These are phyloP conservation scores for Volvox reticuliferus DNA, from an alignment of 139 green algal genomes.

Conservation along the genomic window DNA sequence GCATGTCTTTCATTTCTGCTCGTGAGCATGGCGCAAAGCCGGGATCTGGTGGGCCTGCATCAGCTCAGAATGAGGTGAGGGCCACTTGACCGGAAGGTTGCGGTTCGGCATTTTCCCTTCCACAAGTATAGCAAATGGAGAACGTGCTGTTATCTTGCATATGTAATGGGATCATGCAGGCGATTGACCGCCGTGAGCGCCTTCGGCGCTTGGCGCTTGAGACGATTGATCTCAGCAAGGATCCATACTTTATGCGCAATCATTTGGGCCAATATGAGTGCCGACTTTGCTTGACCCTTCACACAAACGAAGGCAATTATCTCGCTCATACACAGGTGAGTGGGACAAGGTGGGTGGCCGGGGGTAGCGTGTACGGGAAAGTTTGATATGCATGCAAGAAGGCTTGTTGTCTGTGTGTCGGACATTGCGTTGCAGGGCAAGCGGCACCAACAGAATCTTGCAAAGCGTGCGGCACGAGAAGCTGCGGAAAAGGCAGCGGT, in stretches of 20 bases:
- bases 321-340: conserved; percentile 96
- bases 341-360: not conserved
- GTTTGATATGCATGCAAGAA: no score
- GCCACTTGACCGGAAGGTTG: not conserved
- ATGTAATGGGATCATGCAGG: conserved; percentile 60
- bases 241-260: conserved; percentile 99
- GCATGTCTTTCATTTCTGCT: conserved; percentile 90
- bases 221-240: conserved; percentile 98
- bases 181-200: conserved; percentile 93
- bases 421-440: conserved; percentile 80
- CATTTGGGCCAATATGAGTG: conserved; percentile 97
- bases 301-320: conserved; percentile 99
- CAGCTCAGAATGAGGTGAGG: conserved; percentile 83
- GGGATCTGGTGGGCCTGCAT: conserved; percentile 84
- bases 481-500: conserved; percentile 86
- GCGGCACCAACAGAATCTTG: conserved; percentile 98
- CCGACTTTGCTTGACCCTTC: conserved; percentile 97
- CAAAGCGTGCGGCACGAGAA: conserved; percentile 96
- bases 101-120: no score
- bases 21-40: conserved; percentile 92
- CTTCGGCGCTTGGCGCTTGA: conserved; percentile 96
- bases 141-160: not conserved
- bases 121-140: not conserved
- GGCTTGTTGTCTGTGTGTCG: no score
- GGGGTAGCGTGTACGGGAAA: no score